phyloP scores from a whole-genome alignment of 192 early-diverging fungal species.

The Geosiphon pyriformis region DNA sequence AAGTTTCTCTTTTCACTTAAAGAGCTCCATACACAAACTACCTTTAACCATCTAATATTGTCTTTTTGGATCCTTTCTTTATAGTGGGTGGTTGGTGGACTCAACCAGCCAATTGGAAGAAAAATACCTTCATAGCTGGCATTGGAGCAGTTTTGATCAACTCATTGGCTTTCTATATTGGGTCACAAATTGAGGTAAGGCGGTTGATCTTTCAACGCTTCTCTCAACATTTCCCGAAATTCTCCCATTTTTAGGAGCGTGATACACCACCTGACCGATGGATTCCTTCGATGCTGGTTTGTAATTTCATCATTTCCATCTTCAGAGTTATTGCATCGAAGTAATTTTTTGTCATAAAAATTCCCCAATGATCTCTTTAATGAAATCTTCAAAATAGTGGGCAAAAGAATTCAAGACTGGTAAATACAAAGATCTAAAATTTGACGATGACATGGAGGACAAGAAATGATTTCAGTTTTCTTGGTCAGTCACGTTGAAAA shows the following conservation, averaged over 20 bases:
- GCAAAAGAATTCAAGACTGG: slow-evolving; percentile 37
- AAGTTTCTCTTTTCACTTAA: not conserved
- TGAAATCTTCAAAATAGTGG: slow-evolving; percentile 36
- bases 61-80: slow-evolving; percentile 1
- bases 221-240: no score
- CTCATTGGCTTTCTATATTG: no score
- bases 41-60: no score
- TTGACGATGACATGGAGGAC: no score
- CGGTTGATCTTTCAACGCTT: no score
- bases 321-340: not conserved
- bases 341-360: not conserved
- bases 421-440: slow-evolving; percentile 23
- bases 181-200: no score
- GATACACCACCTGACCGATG: slow-evolving; percentile 41
- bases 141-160: slow-evolving; percentile 33
- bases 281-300: slow-evolving; percentile 49
- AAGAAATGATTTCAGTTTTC: no score
- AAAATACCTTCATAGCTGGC: slow-evolving; percentile 35
- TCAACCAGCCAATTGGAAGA: slow-evolving; percentile 41
- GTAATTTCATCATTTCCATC: not conserved
- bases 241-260: no score
- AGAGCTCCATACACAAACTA: no score
- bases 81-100: slow-evolving; percentile 45
- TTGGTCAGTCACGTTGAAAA: no score
- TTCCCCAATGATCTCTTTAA: no score